Conservation (phyloP, 352 stramenopile genomes). For the Thalassiosira hispida region DNA sequence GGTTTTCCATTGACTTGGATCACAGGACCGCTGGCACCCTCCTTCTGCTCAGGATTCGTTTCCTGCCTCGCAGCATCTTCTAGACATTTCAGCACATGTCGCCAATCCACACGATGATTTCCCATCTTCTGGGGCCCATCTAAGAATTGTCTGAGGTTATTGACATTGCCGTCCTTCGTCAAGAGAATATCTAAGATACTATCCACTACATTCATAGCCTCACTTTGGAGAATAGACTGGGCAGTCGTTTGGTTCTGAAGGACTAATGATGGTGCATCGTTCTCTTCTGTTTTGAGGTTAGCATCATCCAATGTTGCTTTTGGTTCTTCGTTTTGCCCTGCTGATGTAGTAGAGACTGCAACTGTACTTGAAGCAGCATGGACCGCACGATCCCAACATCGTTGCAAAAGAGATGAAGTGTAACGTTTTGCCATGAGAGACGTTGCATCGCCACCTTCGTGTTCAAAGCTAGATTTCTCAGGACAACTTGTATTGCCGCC, state of each 20-base stretch:
- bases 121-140: not conserved
- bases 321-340: not conserved
- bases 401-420: slow-evolving; percentile 24
- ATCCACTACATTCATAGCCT: slow-evolving; percentile 33
- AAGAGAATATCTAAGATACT: slow-evolving; percentile 29
- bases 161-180: not conserved
- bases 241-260: not conserved
- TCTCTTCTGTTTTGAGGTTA: not conserved
- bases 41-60: not conserved
- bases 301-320: not conserved
- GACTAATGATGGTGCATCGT: not conserved
- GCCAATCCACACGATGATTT: slow-evolving; percentile 11
- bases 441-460: slow-evolving; percentile 1
- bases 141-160: slow-evolving; percentile 1
- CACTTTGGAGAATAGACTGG: slow-evolving; percentile 13
- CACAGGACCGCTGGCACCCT: not conserved
- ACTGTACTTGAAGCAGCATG: slow-evolving; percentile 35
- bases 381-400: slow-evolving; percentile 45
- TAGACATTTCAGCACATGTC: slow-evolving; percentile 25
- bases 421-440: no score
- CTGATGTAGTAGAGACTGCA: not conserved
- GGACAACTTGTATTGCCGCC: not conserved
- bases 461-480: not conserved
- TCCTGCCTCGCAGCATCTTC: not conserved
- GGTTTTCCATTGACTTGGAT: slow-evolving; percentile 7